These are phyloP conservation scores for Lipomyces starkeyi DNA, from an alignment of 805 yeast genomes.

Conservation along the genomic window DNA sequence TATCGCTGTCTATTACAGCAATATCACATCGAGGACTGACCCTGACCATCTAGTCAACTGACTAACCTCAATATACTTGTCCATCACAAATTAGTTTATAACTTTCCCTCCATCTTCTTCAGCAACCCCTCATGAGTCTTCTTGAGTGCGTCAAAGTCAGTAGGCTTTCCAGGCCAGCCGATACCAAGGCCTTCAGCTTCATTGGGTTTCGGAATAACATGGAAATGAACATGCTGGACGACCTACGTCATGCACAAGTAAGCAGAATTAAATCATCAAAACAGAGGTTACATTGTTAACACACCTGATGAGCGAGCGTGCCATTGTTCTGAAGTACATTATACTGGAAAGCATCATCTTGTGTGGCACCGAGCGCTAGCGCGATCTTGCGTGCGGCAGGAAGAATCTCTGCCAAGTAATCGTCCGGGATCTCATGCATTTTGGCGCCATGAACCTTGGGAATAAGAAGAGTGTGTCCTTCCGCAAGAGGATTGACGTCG, in stretches of 20 bases:
- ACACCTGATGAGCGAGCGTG: conserved; percentile 82
- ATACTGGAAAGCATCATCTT: conserved; percentile 72
- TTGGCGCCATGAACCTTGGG: conserved; percentile 95
- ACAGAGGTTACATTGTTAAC: neutral
- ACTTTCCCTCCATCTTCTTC: conserved; percentile 46
- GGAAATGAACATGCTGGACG: conserved; percentile 97
- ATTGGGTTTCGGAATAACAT: conserved; percentile 87
- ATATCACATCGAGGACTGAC: neutral
- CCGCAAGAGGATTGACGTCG: conserved; percentile 90
- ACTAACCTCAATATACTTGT: neutral
- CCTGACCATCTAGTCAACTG: neutral
- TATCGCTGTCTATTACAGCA: neutral
- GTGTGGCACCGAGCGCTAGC: conserved; percentile 60
- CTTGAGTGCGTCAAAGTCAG: conserved; percentile 75
- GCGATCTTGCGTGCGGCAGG: conserved; percentile 90
- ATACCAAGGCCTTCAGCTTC: conserved; percentile 76
- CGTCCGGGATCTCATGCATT: conserved; percentile 91
- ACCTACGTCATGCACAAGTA: conserved; percentile 44
- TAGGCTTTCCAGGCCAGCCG: conserved; percentile 92
- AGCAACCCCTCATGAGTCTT: conserved; percentile 66
- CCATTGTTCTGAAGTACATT: conserved; percentile 91
- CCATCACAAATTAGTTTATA: neutral
- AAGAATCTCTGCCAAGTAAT: conserved; percentile 79
- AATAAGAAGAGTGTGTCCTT: conserved; percentile 86
- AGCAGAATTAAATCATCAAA: neutral